phyloP scores from a whole-genome alignment of 2,329 filamentous ascomycete species.

The Seiridium cupressi region DNA sequence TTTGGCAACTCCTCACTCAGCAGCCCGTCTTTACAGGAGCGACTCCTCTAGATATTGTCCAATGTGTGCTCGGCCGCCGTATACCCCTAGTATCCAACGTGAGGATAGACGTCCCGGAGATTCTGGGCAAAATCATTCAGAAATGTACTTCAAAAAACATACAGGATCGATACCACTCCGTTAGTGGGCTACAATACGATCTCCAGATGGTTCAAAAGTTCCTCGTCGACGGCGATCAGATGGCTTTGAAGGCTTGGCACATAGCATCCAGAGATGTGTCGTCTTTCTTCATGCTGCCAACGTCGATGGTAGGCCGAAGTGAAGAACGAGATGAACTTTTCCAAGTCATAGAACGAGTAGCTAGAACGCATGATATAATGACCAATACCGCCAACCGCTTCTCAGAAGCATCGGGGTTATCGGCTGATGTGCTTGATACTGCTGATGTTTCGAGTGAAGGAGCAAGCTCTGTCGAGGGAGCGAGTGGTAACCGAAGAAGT shows the following conservation, averaged over 20 bases:
- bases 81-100: constrained; percentile 75
- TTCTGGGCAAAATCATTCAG: constrained; percentile 78
- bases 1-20: constrained; percentile 83
- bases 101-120: constrained; percentile 80
- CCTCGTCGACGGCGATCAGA: constrained; percentile 70
- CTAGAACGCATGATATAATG: constrained; percentile 58
- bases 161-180: constrained; percentile 84
- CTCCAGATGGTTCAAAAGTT: constrained; percentile 71
- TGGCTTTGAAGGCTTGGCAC: constrained; percentile 69
- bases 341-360: constrained; percentile 73
- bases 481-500: constrained; percentile 40
- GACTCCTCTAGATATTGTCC: constrained; percentile 84
- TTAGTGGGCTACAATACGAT: constrained; percentile 82
- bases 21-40: constrained; percentile 77
- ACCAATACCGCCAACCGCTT: constrained; percentile 42
- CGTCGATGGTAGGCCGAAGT: constrained; percentile 75
- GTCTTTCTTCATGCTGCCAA: constrained; percentile 86
- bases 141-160: constrained; percentile 91
- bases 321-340: constrained; percentile 70
- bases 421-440: constrained; percentile 44
- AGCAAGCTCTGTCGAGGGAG: constrained; percentile 54
- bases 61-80: constrained; percentile 78
- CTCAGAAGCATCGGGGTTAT: constrained; percentile 54
- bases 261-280: constrained; percentile 85
- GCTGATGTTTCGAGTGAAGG: constrained; percentile 60